Evolutionary conservation across 805 yeast genomes (phyloP).

Genomic region (Wickerhamomyces sydowiorum): DNA sequence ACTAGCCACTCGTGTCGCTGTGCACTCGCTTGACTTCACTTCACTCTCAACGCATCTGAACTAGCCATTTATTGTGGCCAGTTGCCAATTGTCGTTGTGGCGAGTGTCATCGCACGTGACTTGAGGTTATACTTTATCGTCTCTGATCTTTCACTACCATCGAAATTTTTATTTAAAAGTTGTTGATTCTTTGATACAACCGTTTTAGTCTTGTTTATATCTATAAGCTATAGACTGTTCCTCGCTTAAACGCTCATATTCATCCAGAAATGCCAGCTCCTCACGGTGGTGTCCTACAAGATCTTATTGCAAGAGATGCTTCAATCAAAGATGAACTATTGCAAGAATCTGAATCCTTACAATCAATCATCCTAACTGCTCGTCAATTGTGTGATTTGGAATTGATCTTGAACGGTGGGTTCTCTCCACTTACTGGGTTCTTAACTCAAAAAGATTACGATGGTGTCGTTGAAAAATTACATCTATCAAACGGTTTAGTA

Average conservation of each 20-base stretch:
- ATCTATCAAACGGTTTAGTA: conserved; percentile 69
- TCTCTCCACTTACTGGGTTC: conserved; percentile 75
- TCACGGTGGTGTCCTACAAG: conserved; percentile 90
- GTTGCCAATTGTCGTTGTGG: background rate
- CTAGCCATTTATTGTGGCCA: conserved; percentile 1
- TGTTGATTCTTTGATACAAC: background rate
- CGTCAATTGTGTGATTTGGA: conserved; percentile 94
- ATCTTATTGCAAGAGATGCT: conserved; percentile 77
- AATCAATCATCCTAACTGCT: conserved; percentile 56
- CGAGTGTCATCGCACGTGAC: conserved; percentile 5
- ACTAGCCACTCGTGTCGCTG: too few relatives aligned
- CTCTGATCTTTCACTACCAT: too few relatives aligned
- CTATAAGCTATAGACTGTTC: background rate
- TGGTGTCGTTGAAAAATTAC: conserved; percentile 59
- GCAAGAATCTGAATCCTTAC: conserved; percentile 46
- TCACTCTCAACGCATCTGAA: background rate
- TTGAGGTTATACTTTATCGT: background rate
- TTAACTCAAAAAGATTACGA: conserved; percentile 57
- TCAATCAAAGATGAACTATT: conserved; percentile 49
- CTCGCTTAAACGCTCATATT: too few relatives aligned
- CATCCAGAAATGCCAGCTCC: conserved; percentile 77
- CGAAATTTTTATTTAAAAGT: background rate
- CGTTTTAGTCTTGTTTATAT: background rate
- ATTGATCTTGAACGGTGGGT: conserved; percentile 88
- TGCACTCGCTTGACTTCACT: too few relatives aligned